These are phyloP conservation scores for Chalciporus piperatoides DNA, from an alignment of 1,284 basidiomycete genomes.

Conservation along the genomic window DNA sequence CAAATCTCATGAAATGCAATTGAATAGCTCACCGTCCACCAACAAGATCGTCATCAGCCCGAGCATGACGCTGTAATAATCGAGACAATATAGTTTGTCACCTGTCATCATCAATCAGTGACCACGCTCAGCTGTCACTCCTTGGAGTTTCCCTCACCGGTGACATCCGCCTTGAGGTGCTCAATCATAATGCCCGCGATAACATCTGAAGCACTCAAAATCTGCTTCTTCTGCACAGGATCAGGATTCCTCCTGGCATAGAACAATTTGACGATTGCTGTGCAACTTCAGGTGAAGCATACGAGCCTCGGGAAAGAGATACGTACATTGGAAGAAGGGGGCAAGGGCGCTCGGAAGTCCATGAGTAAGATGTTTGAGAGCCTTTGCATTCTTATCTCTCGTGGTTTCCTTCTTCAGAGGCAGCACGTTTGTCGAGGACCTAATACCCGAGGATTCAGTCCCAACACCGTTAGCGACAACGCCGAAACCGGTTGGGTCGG, in stretches of 20 bases:
- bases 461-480: conserved; percentile 42
- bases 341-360: conserved; percentile 77
- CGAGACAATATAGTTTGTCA: conserved; percentile 51
- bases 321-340: conserved; percentile 86
- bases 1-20: neutral
- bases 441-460: conserved; percentile 25
- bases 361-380: conserved; percentile 77
- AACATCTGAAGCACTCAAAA: conserved; percentile 62
- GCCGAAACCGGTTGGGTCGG: conserved; percentile 33
- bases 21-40: conserved; percentile 68
- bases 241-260: conserved; percentile 81
- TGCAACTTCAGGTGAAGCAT: conserved; percentile 5
- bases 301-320: conserved; percentile 1
- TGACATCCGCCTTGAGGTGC: conserved; percentile 60
- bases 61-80: conserved; percentile 77
- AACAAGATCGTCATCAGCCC: conserved; percentile 71
- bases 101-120: conserved; percentile 34
- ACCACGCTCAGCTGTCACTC: neutral
- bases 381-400: conserved; percentile 66
- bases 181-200: conserved; percentile 74
- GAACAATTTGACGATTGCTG: conserved; percentile 86
- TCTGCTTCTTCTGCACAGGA: conserved; percentile 73
- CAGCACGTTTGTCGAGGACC: conserved; percentile 22
- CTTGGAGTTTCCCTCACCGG: conserved; percentile 41
- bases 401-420: conserved; percentile 43